phyloP scores from a whole-genome alignment of 75 land plant genomes.

The Chamaecyparis obtusa region DNA sequence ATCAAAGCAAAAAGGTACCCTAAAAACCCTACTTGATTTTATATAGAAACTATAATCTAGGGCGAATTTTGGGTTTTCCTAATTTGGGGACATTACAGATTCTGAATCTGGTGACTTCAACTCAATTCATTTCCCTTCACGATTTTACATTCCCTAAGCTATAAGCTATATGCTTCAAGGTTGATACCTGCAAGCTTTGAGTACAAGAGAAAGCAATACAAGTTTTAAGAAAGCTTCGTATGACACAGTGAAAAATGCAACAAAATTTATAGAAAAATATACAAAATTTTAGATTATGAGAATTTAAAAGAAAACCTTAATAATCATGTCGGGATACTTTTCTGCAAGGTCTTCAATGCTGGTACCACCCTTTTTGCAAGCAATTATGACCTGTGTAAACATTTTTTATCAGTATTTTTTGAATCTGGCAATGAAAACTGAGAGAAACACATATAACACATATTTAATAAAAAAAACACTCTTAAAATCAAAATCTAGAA shows the following conservation, averaged over 20 bases:
- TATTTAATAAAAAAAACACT: not conserved
- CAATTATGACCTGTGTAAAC: conserved; percentile 77
- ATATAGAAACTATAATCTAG: too few species aligned
- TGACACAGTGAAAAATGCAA: not conserved
- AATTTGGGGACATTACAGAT: not conserved
- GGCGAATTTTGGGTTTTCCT: too few species aligned
- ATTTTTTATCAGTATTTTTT: not conserved
- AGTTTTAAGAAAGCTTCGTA: not conserved
- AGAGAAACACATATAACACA: not conserved
- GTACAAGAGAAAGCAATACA: not conserved
- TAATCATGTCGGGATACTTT: conserved; percentile 92
- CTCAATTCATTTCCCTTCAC: not conserved
- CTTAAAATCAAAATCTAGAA: not conserved
- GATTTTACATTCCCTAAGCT: not conserved
- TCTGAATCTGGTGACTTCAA: not conserved
- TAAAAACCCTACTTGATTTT: too few species aligned
- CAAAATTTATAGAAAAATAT: not conserved
- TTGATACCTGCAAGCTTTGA: not conserved
- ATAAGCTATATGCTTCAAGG: not conserved
- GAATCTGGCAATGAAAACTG: not conserved
- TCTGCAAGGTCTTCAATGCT: conserved; percentile 99
- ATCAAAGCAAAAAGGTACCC: too few species aligned
- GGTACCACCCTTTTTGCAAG: conserved; percentile 94
- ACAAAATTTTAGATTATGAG: not conserved
- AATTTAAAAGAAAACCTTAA: conserved; percentile 49